These are phyloP conservation scores for Apiospora pterosperma DNA, from an alignment of 2,329 filamentous ascomycete genomes.

Conservation along the genomic window DNA sequence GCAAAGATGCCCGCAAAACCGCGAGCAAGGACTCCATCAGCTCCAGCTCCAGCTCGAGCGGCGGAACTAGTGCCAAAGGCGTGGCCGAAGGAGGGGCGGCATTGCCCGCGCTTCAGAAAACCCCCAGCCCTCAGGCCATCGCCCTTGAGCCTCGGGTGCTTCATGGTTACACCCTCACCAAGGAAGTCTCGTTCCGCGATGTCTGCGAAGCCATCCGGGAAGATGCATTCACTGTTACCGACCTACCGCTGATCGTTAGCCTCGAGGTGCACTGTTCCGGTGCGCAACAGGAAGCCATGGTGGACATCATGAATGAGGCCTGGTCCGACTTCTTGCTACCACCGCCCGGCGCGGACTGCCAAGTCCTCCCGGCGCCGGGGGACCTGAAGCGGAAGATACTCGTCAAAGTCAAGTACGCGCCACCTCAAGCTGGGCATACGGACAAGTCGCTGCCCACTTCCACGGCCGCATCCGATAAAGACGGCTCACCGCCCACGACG, in stretches of 20 bases:
- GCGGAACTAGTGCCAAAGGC: neutral
- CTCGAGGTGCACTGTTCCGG: conserved; percentile 83
- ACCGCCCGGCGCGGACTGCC: conserved; percentile 41
- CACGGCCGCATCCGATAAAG: conserved; percentile 15
- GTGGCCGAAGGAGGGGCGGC: no score
- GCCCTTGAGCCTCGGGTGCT: conserved; percentile 70
- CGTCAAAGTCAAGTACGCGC: conserved; percentile 74
- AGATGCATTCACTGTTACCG: conserved; percentile 69
- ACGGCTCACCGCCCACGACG: conserved; percentile 17
- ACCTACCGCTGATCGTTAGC: conserved; percentile 88
- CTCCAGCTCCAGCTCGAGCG: neutral
- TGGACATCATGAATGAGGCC: conserved; percentile 81
- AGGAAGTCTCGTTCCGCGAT: conserved; percentile 79
- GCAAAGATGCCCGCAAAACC: neutral
- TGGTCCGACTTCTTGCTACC: conserved; percentile 75
- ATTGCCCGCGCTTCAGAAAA: neutral
- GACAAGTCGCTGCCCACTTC: neutral
- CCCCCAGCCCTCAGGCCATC: conserved; percentile 25
- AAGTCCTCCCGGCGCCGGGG: conserved; percentile 62
- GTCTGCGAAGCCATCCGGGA: conserved; percentile 81
- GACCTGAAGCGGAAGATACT: conserved; percentile 75
- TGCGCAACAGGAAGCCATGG: conserved; percentile 86
- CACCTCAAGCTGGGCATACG: conserved; percentile 33
- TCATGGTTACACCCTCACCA: conserved; percentile 88
- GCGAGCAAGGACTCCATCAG: neutral